Percentiles rank a stretch among this genome's conserved stretches.
Evolutionary conservation across 352 stramenopile genomes (phyloP).

Genomic region (Nothophytophthora sp.): DNA sequence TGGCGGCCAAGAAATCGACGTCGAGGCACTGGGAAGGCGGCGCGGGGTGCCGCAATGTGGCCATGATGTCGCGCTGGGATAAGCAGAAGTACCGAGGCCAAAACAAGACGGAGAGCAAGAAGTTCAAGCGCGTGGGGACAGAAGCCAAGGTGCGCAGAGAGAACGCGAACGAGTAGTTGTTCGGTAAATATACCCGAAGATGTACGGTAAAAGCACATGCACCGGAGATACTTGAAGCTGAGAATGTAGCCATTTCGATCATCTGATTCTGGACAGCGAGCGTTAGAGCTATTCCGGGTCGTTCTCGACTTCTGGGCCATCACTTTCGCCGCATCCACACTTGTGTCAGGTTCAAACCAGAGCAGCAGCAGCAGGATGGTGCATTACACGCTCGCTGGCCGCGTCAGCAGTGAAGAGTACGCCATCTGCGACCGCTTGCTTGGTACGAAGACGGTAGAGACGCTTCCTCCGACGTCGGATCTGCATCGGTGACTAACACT

Average conservation of each 20-base stretch:
- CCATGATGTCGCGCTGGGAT: constrained; percentile 64
- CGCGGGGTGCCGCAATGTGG: constrained; percentile 62
- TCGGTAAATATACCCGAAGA: no score
- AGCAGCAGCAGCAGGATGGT: no score
- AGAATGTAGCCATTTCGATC: constrained; percentile 2
- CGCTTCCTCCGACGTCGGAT: no score
- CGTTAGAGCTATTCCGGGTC: background rate
- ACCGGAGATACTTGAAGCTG: no score
- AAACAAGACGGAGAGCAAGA: constrained; percentile 85
- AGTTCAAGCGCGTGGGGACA: constrained; percentile 68
- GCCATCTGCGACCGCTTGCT: constrained; percentile 72
- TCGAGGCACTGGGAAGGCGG: constrained; percentile 81
- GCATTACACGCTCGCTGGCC: constrained; percentile 61
- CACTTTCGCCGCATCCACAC: background rate
- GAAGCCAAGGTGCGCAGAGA: constrained; percentile 50
- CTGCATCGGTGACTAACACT: no score
- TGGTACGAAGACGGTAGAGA: no score
- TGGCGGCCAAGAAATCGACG: constrained; percentile 45
- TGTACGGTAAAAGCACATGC: background rate
- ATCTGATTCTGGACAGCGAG: background rate
- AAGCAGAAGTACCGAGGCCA: constrained; percentile 73
- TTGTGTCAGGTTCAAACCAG: no score
- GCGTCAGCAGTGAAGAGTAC: constrained; percentile 74
- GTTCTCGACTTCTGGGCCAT: background rate
- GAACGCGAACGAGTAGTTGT: constrained; percentile 14